Evolutionary conservation across 2,329 filamentous ascomycete genomes (phyloP), one percentile per base, ranked within the genome.

Genomic region (Fonsecaea pedrosoi): DNA sequence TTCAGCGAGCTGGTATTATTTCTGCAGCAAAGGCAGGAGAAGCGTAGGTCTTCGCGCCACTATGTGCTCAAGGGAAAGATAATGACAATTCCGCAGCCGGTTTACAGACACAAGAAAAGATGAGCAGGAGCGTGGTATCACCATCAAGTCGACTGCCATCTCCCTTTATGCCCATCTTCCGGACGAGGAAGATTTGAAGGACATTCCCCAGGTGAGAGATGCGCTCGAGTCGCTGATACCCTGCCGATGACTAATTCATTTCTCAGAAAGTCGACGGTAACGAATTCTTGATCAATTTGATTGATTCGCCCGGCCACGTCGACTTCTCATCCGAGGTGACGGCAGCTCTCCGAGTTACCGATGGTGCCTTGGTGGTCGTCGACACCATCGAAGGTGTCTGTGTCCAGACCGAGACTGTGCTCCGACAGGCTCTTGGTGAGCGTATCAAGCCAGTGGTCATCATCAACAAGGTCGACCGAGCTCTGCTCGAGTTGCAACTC

Each of bases 401-500:
- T 84, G 95, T 99, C 82, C 95, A 99, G 89, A 99, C 95, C 80
- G 95, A 99, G 91, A 99, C 95, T 80, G 95, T 99, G 78, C 89
- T 99, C 75, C 94, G 95, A 81, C 95, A 99, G 87, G 94, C 95
- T 83, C 92, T 99, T 77, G 92, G 92, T 89, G 95, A 99, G 90
- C 94, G 95, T 86, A 99, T 99, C 85, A 98, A 98, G 91, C 95
- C 95, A 78, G 94, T 99, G 79, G 89, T 97, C 81, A 91, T 97
- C 84, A 97, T 99, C 89, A 99, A 99, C 93, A 99, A 99, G 91
- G 95, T 99, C 83, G 95, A 99, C 82, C 94, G 95, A 86, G 94
- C 95, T 84, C 92, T 99, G 80, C 93, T 99, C 82, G 95, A 99
- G 86, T 90, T 99, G 73, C 95, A 99, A 87, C 90, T 97, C 79